Base-by-base conservation (phyloP, 2,329 filamentous ascomycete species). In the Alternaria incomplexa region DNA sequence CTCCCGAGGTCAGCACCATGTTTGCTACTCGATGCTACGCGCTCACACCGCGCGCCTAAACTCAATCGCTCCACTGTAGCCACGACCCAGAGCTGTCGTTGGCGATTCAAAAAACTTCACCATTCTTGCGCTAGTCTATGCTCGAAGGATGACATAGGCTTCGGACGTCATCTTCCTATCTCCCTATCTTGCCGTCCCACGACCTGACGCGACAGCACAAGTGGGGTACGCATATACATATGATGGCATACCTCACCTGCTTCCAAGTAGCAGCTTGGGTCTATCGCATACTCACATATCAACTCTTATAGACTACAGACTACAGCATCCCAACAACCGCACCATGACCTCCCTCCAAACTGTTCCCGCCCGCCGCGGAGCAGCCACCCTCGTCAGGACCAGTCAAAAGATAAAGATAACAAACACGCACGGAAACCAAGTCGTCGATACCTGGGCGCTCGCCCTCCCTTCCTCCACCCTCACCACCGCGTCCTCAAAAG, bases 401-500 rank as follows among this genome's bases (percentile, higher is more conserved):
- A 75, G 76, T 30, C 82, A 85, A 63, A 78, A 74, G 43, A 76
- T 85, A 64, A 83, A 81, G 60, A 78, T 85, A 59, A 80, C 78
- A 69, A 85, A 85, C 71, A 84, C 83, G 2, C 72, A 81, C 60
- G 84, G 83, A 55, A 82, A 83, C 55, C 83, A 85, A 72, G 83
- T 85, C 20, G 76, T 85, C 44, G 84, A 85, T 67, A 84, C 83
- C 48, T 85, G 82, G 82, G 82, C 81, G 4, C 82, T 85, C 62
- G 79, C 81, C 11, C 72, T 81, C 0, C 73, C 76, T 44, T 67
- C 66, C 6, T 60, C 69, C 2, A 40, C 23, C 26, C 59, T 74
- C n/a, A 52, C 59, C 15, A 72, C 66, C 17, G 22, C 64, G 15
- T 71, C 69, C n/a, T 65, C 71, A n/a, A 71, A 68, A 43, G 36